Percentiles rank a stretch among this genome's conserved stretches.
Evolutionary conservation across 805 yeast species (phyloP).

Genomic region (Pichia pseudocactophila): DNA sequence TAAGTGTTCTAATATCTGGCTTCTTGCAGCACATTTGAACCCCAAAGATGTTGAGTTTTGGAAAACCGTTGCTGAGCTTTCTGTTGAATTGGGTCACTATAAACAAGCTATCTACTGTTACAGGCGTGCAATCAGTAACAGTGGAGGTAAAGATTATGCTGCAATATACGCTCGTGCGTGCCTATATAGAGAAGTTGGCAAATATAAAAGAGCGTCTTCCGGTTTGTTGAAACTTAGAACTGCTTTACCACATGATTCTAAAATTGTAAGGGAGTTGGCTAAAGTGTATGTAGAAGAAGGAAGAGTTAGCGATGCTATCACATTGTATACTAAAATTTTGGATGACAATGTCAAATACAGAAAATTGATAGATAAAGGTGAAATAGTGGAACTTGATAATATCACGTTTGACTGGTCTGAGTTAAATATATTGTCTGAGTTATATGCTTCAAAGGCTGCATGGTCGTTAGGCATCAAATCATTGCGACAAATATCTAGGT

Average conservation of each 20-base stretch:
- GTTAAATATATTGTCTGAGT: slow-evolving; percentile 72
- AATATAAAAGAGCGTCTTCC: slow-evolving; percentile 63
- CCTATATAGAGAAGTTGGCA: slow-evolving; percentile 57
- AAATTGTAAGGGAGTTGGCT: slow-evolving; percentile 53
- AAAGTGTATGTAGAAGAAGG: slow-evolving; percentile 42
- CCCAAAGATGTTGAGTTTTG: slow-evolving; percentile 72
- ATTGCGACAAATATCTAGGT: slow-evolving; percentile 65
- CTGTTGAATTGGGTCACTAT: slow-evolving; percentile 54
- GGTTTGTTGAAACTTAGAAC: slow-evolving; percentile 54
- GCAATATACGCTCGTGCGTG: slow-evolving; percentile 57
- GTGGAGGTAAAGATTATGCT: slow-evolving; percentile 39
- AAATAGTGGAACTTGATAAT: slow-evolving; percentile 20
- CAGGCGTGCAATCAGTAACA: slow-evolving; percentile 47
- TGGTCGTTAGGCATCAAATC: slow-evolving; percentile 55
- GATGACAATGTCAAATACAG: slow-evolving; percentile 47
- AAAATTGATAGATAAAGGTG: slow-evolving; percentile 17
- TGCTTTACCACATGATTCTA: slow-evolving; percentile 49
- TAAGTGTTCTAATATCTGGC: slow-evolving; percentile 75
- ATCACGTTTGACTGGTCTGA: slow-evolving; percentile 81
- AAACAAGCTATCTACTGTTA: slow-evolving; percentile 78
- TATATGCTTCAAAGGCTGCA: slow-evolving; percentile 61
- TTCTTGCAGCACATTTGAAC: slow-evolving; percentile 69
- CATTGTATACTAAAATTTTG: slow-evolving; percentile 54
- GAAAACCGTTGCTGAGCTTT: slow-evolving; percentile 64
- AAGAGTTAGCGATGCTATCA: slow-evolving; percentile 66